Evolutionary conservation across 257 asterid species (phyloP).

Genomic region (Agastache rugosa): DNA sequence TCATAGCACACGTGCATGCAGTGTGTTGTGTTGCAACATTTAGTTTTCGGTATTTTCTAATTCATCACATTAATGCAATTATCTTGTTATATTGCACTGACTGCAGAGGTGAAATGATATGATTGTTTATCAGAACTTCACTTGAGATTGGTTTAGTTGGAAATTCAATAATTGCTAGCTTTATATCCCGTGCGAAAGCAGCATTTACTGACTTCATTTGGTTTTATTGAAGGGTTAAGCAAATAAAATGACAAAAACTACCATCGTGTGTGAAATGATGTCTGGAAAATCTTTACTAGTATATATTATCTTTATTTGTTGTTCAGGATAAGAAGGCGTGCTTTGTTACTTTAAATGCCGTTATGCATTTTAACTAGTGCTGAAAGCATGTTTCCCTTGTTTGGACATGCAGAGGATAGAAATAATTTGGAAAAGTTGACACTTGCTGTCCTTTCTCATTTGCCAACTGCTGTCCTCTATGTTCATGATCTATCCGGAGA

Average conservation of each 20-base stretch:
- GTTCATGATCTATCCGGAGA: slow-evolving; percentile 97
- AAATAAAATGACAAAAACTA: slow-evolving; percentile 19
- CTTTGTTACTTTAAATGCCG: slow-evolving; percentile 19
- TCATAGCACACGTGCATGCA: background rate
- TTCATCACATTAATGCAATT: slow-evolving; percentile 5
- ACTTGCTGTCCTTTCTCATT: slow-evolving; percentile 91
- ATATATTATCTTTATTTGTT: background rate
- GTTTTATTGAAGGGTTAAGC: slow-evolving; percentile 14
- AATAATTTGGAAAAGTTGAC: slow-evolving; percentile 97
- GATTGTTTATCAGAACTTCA: background rate
- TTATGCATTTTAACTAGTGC: slow-evolving; percentile 1
- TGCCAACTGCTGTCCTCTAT: slow-evolving; percentile 95
- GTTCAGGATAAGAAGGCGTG: slow-evolving; percentile 3
- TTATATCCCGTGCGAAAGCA: slow-evolving; percentile 10
- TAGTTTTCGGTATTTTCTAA: background rate
- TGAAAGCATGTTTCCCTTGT: slow-evolving; percentile 25
- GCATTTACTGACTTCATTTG: slow-evolving; percentile 16
- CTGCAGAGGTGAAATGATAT: slow-evolving; percentile 15
- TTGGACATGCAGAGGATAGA: slow-evolving; percentile 81
- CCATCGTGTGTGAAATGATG: background rate
- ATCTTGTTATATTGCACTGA: slow-evolving; percentile 12
- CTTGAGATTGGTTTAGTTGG: slow-evolving; percentile 15
- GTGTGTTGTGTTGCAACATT: background rate
- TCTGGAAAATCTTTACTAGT: background rate
- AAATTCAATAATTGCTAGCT: slow-evolving; percentile 5